A percentile compares a stretch with the other conserved stretches of the same genome.
Conservation (phyloP, 1,284 basidiomycete species). For the Paramarasmius palmivorus region DNA sequence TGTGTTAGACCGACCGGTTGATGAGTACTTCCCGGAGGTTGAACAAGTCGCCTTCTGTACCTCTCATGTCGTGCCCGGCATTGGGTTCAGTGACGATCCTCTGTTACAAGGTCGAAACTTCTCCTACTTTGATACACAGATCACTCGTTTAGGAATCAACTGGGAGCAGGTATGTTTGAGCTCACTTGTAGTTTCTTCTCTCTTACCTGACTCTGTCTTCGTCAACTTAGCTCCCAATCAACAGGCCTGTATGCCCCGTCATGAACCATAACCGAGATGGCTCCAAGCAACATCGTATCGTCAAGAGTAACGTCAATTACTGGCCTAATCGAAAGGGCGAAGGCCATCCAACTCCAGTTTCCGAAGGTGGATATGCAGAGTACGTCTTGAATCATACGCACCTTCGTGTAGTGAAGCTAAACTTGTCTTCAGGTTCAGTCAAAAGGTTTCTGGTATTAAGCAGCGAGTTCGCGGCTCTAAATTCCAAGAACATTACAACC, state of each 20-base stretch:
- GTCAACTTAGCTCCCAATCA: constrained; percentile 81
- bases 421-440: constrained; percentile 36
- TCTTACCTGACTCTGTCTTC: background rate
- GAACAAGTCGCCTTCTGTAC: constrained; percentile 88
- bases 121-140: constrained; percentile 82
- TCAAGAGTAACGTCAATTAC: constrained; percentile 66
- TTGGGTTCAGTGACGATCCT: constrained; percentile 81
- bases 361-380: constrained; percentile 64
- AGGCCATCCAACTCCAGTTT: constrained; percentile 46
- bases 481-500: constrained; percentile 71
- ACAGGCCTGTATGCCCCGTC: constrained; percentile 80
- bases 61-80: constrained; percentile 78
- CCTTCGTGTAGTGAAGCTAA: background rate
- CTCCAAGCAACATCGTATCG: constrained; percentile 55
- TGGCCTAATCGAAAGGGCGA: constrained; percentile 71
- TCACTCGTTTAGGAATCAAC: constrained; percentile 73
- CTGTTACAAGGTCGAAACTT: constrained; percentile 85
- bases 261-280: constrained; percentile 76
- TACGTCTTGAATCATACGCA: constrained; percentile 25
- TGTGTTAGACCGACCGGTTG: constrained; percentile 63
- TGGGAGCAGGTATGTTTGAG: constrained; percentile 60
- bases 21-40: constrained; percentile 82
- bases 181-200: background rate
- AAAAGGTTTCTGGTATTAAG: constrained; percentile 63
- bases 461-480: constrained; percentile 69